Percentiles rank a stretch among this genome's conserved stretches.
These are phyloP conservation scores for Hypoxylon sp. DNA, from an alignment of 2,329 filamentous ascomycete genomes.

Conservation along the genomic window DNA sequence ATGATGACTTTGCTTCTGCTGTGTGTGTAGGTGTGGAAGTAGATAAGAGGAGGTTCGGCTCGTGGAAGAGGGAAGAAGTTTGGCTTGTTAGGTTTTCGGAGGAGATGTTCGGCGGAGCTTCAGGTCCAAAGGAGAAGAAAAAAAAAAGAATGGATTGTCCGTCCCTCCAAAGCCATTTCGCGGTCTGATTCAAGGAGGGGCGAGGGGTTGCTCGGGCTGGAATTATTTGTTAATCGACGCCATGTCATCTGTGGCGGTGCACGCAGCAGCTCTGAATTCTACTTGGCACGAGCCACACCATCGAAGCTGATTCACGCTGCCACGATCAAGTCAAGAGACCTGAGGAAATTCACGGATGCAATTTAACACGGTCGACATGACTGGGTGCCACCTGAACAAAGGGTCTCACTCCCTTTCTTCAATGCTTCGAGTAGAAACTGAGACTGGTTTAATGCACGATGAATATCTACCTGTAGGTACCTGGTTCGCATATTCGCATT, in stretches of 20 bases:
- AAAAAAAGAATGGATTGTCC: constrained; percentile 29
- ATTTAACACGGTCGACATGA: background rate
- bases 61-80: constrained; percentile 13
- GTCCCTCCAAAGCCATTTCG: constrained; percentile 22
- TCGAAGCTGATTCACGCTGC: no score
- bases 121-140: constrained; percentile 31
- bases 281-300: no score
- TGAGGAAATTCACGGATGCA: background rate
- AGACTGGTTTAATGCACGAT: constrained; percentile 25
- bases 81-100: constrained; percentile 14
- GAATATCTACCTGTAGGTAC: no score
- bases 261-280: constrained; percentile 3
- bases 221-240: constrained; percentile 28
- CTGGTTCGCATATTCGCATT: constrained; percentile 5
- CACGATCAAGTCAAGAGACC: constrained; percentile 15
- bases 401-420: background rate
- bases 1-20: constrained; percentile 54
- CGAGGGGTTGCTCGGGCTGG: constrained; percentile 32
- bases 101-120: constrained; percentile 30
- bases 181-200: constrained; percentile 41
- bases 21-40: constrained; percentile 12
- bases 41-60: constrained; percentile 10
- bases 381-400: constrained; percentile 1
- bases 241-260: constrained; percentile 22
- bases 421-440: constrained; percentile 10